These are phyloP conservation scores for Hygrophorus pudorinus DNA, from an alignment of 768 basidiomycete species.

Conservation along the genomic window DNA sequence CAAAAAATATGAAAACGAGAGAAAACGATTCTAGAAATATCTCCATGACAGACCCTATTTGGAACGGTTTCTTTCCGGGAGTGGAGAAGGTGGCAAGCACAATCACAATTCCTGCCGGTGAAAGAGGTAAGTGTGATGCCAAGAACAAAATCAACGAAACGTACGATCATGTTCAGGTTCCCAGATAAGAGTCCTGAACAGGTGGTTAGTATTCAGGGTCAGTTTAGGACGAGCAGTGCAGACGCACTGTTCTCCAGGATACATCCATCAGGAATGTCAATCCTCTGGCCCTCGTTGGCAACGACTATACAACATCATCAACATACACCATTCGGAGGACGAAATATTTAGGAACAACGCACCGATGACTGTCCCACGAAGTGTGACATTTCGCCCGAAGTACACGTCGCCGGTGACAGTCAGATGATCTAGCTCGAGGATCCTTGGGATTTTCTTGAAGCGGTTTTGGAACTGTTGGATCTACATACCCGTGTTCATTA, in stretches of 20 bases:
- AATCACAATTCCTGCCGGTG: constrained; percentile 3
- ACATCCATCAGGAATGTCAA: constrained; percentile 78
- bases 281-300: constrained; percentile 73
- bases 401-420: constrained; percentile 88
- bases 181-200: constrained; percentile 64
- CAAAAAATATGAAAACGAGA: too few species aligned
- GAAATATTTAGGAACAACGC: constrained; percentile 7
- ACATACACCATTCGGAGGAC: neutral
- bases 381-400: constrained; percentile 79
- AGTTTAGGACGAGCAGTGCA: neutral
- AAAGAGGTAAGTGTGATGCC: neutral
- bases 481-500: constrained; percentile 20
- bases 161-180: constrained; percentile 73
- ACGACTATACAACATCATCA: constrained; percentile 32
- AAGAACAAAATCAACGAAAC: constrained; percentile 9
- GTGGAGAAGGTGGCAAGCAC: neutral
- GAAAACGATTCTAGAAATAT: too few species aligned
- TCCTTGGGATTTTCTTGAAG: constrained; percentile 89
- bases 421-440: constrained; percentile 88
- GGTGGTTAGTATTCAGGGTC: neutral
- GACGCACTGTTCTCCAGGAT: constrained; percentile 59
- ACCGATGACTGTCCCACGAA: constrained; percentile 86
- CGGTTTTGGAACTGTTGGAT: constrained; percentile 88
- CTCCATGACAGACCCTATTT: too few species aligned
- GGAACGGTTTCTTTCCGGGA: neutral